Percentiles rank a stretch among this genome's conserved stretches.
Conservation (phyloP, 306 rosid genomes). For the Castanopsis chinensis region DNA sequence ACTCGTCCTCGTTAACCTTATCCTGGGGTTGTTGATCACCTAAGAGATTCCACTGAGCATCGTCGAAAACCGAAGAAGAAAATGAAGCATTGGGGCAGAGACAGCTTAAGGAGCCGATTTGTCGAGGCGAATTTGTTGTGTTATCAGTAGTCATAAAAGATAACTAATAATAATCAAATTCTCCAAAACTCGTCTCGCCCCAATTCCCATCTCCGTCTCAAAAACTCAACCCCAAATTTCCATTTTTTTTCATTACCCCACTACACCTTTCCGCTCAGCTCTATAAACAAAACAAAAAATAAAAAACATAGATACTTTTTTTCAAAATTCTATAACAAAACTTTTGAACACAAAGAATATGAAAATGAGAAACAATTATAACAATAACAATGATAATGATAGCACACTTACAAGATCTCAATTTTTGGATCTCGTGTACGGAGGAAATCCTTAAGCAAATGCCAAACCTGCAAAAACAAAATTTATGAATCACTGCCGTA, state of each 20-base stretch:
- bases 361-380: neutral
- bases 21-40: conserved; percentile 7
- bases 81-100: conserved; percentile 32
- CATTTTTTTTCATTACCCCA: neutral
- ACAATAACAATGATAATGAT: neutral
- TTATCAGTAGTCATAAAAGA: conserved; percentile 58
- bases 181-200: conserved; percentile 18
- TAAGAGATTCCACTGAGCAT: conserved; percentile 18
- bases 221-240: neutral
- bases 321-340: too few relatives aligned
- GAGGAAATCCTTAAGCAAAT: conserved; percentile 22
- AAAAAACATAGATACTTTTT: too few relatives aligned
- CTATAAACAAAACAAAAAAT: too few relatives aligned
- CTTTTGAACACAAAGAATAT: too few relatives aligned
- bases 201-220: conserved; percentile 12
- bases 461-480: conserved; percentile 19
- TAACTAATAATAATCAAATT: conserved; percentile 20
- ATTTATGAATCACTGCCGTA: neutral
- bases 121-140: conserved; percentile 25
- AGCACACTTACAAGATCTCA: neutral
- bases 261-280: neutral
- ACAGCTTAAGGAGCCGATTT: conserved; percentile 25
- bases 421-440: neutral
- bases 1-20: neutral
- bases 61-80: conserved; percentile 34